A percentile compares a stretch with the other conserved stretches of the same genome.
These are phyloP conservation scores for Cyberlindnera petersonii DNA, from an alignment of 805 yeast species.

Conservation along the genomic window DNA sequence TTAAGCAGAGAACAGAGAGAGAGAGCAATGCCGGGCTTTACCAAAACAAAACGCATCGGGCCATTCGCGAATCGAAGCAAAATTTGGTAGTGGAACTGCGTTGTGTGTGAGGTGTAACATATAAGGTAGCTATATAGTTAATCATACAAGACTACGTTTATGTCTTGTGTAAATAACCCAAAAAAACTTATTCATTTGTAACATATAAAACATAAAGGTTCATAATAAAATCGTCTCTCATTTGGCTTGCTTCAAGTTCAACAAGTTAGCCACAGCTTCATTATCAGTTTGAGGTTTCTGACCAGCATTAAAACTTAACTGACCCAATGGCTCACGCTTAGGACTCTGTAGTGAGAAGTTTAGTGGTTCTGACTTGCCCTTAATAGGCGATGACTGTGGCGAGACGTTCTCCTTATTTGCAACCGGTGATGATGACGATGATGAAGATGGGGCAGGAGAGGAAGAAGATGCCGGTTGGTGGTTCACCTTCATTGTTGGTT, in stretches of 20 bases:
- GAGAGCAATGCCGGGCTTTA: no score
- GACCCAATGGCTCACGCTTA: constrained; percentile 15
- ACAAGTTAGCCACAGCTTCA: constrained; percentile 16
- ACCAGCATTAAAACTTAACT: constrained; percentile 8
- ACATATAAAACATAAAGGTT: no score
- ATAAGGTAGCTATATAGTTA: no score
- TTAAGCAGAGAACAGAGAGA: no score
- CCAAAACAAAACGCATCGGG: no score
- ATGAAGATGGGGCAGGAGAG: constrained; percentile 12
- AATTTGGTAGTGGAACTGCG: no score
- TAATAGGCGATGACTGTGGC: constrained; percentile 2
- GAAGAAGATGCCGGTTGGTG: constrained; percentile 18
- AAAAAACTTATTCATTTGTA: no score
- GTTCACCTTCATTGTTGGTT: constrained; percentile 21
- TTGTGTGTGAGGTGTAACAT: no score
- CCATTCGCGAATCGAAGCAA: no score
- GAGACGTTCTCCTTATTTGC: constrained; percentile 1
- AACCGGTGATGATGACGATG: constrained; percentile 7
- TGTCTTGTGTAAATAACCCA: no score
- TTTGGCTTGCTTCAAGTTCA: constrained; percentile 16
- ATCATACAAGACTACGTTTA: no score
- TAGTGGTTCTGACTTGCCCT: not conserved
- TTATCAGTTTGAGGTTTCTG: constrained; percentile 17
- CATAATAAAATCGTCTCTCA: not conserved
- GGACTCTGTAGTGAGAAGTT: not conserved